Conservation (phyloP, 345 rosid species). For the Citrus glauca region DNA sequence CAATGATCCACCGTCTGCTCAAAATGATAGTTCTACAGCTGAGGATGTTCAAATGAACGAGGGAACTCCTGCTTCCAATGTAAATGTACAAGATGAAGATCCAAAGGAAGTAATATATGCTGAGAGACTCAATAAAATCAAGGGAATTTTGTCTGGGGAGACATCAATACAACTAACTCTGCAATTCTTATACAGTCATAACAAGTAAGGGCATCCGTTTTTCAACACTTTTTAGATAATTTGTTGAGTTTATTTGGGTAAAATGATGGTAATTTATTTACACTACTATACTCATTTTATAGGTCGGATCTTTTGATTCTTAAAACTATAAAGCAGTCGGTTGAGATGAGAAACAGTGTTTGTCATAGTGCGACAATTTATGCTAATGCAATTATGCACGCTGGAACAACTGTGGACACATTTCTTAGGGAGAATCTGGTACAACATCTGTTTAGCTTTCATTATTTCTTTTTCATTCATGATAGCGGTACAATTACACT, state of each 20-base stretch:
- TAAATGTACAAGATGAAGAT: conserved; percentile 43
- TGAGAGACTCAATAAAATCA: conserved; percentile 79
- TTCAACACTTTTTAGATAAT: background rate
- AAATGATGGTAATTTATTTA: background rate
- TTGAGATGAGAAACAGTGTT: conserved; percentile 97
- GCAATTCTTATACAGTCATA: conserved; percentile 89
- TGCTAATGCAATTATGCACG: conserved; percentile 99
- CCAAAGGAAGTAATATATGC: conserved; percentile 63
- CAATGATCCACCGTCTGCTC: conserved; percentile 39
- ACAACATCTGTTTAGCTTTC: conserved; percentile 8
- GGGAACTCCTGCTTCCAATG: conserved; percentile 48
- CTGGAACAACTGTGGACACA: conserved; percentile 99
- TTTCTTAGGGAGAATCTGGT: conserved; percentile 98
- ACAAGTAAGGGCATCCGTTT: conserved; percentile 52
- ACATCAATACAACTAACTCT: conserved; percentile 90
- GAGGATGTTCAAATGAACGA: conserved; percentile 83
- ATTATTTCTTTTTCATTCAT: conserved; percentile 1
- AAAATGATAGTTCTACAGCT: conserved; percentile 49
- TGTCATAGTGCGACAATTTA: conserved; percentile 99
- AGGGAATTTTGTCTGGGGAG: conserved; percentile 93
- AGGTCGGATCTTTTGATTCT: conserved; percentile 94
- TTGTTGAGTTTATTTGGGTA: background rate
- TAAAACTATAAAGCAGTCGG: conserved; percentile 96
- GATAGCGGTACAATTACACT: background rate
- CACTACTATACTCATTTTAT: conserved; percentile 18